Percentiles rank a stretch among this genome's conserved stretches.
Evolutionary conservation across 768 basidiomycete genomes (phyloP).

Genomic region (Trametopsis cervina): DNA sequence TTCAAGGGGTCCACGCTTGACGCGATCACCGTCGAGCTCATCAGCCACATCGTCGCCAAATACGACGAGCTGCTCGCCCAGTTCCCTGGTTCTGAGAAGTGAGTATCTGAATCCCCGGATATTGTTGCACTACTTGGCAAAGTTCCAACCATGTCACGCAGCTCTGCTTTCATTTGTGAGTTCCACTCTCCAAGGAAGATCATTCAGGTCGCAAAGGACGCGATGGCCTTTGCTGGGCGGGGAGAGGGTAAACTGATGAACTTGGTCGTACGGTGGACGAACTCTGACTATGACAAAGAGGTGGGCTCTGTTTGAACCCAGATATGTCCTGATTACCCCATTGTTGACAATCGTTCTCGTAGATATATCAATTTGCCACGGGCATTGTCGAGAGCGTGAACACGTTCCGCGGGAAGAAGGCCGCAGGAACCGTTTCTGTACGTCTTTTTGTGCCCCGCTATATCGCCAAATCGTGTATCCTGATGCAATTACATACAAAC

Average conservation of each 20-base stretch:
- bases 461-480: no score
- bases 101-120: no score
- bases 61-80: slow-evolving; percentile 2
- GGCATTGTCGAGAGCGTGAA: no score
- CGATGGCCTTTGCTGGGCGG: slow-evolving; percentile 8
- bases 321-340: no score
- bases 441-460: no score
- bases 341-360: no score
- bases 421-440: no score
- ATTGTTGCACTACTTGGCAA: no score
- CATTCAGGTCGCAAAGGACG: neutral
- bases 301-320: neutral
- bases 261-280: slow-evolving; percentile 5
- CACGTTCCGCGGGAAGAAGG: no score
- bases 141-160: no score
- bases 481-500: no score
- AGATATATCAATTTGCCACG: no score
- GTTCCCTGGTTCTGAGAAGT: slow-evolving; percentile 4
- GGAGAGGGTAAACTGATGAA: slow-evolving; percentile 5
- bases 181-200: slow-evolving; percentile 6
- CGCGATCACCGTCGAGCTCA: neutral
- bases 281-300: neutral
- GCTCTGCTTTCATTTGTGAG: slow-evolving; percentile 4
- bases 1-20: slow-evolving; percentile 3
- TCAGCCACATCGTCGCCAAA: slow-evolving; percentile 5